phyloP scores from a whole-genome alignment of 2,329 filamentous ascomycete genomes.

The Emydomyces testavorans region DNA sequence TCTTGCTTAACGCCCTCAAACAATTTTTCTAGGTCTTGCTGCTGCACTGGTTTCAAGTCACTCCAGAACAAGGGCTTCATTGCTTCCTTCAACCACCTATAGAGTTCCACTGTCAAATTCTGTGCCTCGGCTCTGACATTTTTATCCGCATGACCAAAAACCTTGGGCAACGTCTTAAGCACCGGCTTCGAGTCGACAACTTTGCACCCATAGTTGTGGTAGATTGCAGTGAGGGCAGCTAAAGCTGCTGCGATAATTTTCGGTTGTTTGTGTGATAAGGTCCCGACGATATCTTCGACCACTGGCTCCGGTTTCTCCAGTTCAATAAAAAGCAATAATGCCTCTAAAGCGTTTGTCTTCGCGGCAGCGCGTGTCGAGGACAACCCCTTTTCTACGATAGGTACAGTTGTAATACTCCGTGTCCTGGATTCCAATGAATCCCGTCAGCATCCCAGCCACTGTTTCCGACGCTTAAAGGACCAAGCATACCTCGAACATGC shows the following conservation, averaged over 20 bases:
- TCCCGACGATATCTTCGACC: slow-evolving; percentile 78
- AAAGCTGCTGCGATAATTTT: slow-evolving; percentile 73
- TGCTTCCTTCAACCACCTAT: slow-evolving; percentile 90
- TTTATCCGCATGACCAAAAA: slow-evolving; percentile 93
- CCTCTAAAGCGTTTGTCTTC: slow-evolving; percentile 77
- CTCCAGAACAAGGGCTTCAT: slow-evolving; percentile 98
- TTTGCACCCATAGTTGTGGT: slow-evolving; percentile 91
- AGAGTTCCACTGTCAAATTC: slow-evolving; percentile 82
- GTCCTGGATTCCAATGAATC: slow-evolving; percentile 43
- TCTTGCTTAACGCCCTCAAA: slow-evolving; percentile 92
- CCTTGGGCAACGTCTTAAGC: slow-evolving; percentile 76
- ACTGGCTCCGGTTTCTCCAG: slow-evolving; percentile 74
- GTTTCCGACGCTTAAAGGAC: background rate
- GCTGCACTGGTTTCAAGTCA: slow-evolving; percentile 89
- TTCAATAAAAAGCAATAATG: slow-evolving; percentile 78
- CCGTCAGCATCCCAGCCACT: background rate
- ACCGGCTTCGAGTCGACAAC: slow-evolving; percentile 85
- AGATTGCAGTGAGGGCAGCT: slow-evolving; percentile 67
- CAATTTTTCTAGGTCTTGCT: slow-evolving; percentile 81
- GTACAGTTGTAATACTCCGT: slow-evolving; percentile 58
- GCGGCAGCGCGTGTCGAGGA: slow-evolving; percentile 77
- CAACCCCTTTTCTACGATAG: slow-evolving; percentile 84
- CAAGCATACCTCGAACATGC: slow-evolving; percentile 53
- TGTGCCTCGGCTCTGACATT: slow-evolving; percentile 93
- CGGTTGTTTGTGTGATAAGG: slow-evolving; percentile 75